These are phyloP conservation scores for Blastobotrys serpentis DNA, from an alignment of 1,139 yeast species.

Conservation along the genomic window DNA sequence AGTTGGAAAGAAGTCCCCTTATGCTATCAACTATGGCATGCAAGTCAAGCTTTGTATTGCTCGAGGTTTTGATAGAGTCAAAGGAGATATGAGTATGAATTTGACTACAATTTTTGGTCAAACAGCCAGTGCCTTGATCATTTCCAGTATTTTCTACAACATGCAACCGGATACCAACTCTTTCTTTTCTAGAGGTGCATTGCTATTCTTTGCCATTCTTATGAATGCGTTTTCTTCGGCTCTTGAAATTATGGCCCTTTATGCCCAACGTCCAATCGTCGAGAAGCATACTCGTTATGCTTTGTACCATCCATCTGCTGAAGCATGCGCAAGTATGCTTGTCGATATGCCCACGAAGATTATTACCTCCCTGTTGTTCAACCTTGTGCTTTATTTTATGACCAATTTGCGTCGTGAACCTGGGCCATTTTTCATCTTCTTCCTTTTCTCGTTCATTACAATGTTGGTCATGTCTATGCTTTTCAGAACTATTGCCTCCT, in stretches of 20 bases:
- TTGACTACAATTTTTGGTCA: constrained; percentile 60
- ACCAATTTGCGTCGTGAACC: constrained; percentile 62
- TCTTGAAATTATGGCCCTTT: constrained; percentile 67
- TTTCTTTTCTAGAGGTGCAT: constrained; percentile 67
- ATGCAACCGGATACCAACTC: constrained; percentile 49
- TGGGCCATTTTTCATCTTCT: constrained; percentile 68
- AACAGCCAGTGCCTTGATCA: constrained; percentile 66
- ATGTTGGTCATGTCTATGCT: constrained; percentile 68
- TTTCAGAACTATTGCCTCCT: constrained; percentile 70
- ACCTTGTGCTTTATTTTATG: constrained; percentile 64
- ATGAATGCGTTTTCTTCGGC: constrained; percentile 75
- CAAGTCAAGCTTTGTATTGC: constrained; percentile 60
- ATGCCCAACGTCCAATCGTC: constrained; percentile 73
- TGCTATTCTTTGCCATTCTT: constrained; percentile 72
- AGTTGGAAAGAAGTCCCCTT: constrained; percentile 55
- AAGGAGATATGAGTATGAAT: constrained; percentile 67
- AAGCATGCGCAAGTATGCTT: constrained; percentile 66
- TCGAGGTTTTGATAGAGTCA: constrained; percentile 62
- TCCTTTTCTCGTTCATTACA: constrained; percentile 52
- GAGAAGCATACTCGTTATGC: constrained; percentile 79
- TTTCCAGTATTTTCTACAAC: constrained; percentile 75
- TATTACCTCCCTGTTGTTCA: constrained; percentile 55
- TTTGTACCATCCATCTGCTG: constrained; percentile 74
- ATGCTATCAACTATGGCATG: constrained; percentile 61
- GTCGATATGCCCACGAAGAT: constrained; percentile 68